Percentiles rank a stretch among this genome's conserved stretches.
phyloP scores from a whole-genome alignment of 129 eudicot species.

The Apium graveolens region DNA sequence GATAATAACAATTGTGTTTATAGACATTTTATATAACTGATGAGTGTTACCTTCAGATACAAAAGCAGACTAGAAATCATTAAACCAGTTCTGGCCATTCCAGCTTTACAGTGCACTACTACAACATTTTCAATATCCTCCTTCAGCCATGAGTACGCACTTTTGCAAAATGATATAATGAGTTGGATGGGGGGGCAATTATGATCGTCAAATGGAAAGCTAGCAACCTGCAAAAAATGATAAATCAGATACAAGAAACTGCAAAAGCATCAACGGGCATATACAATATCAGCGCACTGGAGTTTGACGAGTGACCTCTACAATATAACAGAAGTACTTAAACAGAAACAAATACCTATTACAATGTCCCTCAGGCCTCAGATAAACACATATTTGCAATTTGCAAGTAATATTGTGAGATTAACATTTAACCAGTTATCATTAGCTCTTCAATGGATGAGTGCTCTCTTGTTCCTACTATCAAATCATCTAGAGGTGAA shows the following conservation, averaged over 20 bases:
- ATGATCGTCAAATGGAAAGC: slow-evolving; percentile 96
- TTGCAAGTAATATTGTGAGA: neutral
- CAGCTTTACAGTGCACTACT: slow-evolving; percentile 97
- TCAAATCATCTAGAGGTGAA: neutral
- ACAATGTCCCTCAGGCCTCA: neutral
- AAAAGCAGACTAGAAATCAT: slow-evolving; percentile 96
- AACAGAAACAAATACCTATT: neutral
- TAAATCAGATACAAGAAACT: neutral
- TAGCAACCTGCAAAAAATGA: slow-evolving; percentile 61
- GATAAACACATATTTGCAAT: neutral
- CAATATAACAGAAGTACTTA: neutral
- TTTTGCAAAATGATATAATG: slow-evolving; percentile 78
- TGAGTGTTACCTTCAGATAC: slow-evolving; percentile 58
- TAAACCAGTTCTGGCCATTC: slow-evolving; percentile 98
- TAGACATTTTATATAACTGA: slow-evolving; percentile 2
- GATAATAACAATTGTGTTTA: neutral
- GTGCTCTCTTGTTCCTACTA: neutral
- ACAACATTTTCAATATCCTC: slow-evolving; percentile 97
- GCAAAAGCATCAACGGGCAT: neutral
- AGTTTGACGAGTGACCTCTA: neutral
- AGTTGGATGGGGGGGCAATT: slow-evolving; percentile 95
- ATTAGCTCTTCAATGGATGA: neutral
- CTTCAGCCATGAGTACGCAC: slow-evolving; percentile 98
- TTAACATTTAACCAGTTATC: neutral
- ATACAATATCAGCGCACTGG: neutral